Conservation (phyloP, 2,329 filamentous ascomycete species). For the Colletotrichum sidae region DNA sequence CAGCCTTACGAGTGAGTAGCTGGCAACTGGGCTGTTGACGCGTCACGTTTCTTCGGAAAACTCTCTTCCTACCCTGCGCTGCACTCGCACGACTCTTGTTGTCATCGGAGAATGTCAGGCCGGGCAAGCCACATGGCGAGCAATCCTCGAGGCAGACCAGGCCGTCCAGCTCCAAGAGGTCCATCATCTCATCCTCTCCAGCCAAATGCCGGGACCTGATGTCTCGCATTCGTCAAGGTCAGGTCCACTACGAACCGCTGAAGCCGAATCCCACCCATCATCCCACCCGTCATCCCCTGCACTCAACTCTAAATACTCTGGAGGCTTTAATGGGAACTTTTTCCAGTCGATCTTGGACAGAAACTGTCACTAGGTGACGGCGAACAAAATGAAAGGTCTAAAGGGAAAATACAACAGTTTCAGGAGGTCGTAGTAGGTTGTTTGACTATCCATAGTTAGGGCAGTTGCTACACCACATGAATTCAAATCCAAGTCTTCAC, state of each 20-base stretch:
- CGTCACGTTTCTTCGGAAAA: constrained; percentile 4
- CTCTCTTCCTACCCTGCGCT: neutral
- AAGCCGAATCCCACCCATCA: neutral
- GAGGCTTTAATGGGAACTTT: no score
- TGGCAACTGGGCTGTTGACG: neutral
- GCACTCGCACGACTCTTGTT: no score
- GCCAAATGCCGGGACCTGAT: neutral
- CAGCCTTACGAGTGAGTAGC: neutral
- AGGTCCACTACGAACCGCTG: constrained; percentile 9
- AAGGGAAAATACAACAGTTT: no score
- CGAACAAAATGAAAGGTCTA: no score
- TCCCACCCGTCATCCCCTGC: no score
- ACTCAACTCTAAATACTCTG: no score
- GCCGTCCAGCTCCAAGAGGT: neutral
- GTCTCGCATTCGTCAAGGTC: neutral
- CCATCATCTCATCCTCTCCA: neutral
- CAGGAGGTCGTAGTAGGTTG: no score
- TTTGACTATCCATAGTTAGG: no score
- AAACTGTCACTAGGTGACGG: no score
- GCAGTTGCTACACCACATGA: no score
- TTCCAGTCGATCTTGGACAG: no score
- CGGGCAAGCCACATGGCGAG: no score
- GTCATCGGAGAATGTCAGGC: neutral
- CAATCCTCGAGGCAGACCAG: neutral
- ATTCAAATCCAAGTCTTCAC: neutral